Conservation (phyloP, 2,329 filamentous ascomycete genomes). For the Xylaria sp. region DNA sequence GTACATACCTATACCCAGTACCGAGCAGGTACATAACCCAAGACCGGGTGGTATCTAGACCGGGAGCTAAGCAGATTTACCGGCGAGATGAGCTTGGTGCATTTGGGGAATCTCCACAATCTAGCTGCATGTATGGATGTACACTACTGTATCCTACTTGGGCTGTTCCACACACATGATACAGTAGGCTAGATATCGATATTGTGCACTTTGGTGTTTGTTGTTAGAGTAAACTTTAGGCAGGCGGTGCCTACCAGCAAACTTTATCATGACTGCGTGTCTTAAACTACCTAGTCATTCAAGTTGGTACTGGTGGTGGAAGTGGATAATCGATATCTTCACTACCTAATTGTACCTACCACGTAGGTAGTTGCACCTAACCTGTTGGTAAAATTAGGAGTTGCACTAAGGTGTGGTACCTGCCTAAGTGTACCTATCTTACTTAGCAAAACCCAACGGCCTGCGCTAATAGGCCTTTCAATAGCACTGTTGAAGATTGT, state of each 20-base stretch:
- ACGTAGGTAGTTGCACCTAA: background rate
- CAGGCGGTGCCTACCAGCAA: no score
- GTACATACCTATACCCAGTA: background rate
- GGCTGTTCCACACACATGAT: background rate
- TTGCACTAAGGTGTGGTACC: background rate
- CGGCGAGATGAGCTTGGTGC: conserved; percentile 7
- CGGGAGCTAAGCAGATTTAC: conserved; percentile 26
- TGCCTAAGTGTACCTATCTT: background rate
- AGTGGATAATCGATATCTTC: background rate
- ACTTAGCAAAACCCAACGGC: background rate
- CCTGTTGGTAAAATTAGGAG: background rate
- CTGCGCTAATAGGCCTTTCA: background rate
- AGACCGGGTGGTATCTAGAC: conserved; percentile 3
- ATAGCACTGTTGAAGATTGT: background rate
- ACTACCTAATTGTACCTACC: no score
- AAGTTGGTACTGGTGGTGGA: background rate
- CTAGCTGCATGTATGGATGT: conserved; percentile 5
- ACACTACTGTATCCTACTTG: background rate
- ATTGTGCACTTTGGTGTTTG: no score
- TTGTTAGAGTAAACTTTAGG: no score
- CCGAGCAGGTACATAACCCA: background rate
- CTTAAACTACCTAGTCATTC: background rate
- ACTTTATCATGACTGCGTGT: no score
- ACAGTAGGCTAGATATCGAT: background rate
- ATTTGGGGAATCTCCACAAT: conserved; percentile 15